phyloP scores from a whole-genome alignment of 768 basidiomycete genomes.

The Coprinopsis cinerea region DNA sequence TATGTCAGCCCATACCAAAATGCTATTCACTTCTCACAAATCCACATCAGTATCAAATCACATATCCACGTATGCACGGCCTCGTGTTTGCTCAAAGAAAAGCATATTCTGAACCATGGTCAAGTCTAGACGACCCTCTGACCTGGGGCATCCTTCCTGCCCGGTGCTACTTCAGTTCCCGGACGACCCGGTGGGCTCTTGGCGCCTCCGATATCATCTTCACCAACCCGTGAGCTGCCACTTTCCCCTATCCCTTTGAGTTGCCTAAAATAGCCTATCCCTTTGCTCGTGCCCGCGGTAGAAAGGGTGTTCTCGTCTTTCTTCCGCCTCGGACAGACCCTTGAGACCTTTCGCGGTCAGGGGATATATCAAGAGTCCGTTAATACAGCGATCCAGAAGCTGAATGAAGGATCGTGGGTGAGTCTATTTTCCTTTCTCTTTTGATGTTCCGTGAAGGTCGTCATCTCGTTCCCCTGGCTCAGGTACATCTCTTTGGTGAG shows the following conservation, averaged over 20 bases:
- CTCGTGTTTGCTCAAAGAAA: slow-evolving; percentile 6
- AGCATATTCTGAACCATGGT: slow-evolving; percentile 6
- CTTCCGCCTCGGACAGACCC: slow-evolving; percentile 84
- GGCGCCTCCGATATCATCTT: slow-evolving; percentile 94
- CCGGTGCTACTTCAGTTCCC: slow-evolving; percentile 49
- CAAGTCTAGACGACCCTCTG: slow-evolving; percentile 76
- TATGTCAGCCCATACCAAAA: slow-evolving; percentile 3
- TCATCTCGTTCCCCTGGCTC: neutral
- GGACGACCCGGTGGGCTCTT: slow-evolving; percentile 80
- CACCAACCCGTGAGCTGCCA: slow-evolving; percentile 70
- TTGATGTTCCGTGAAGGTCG: slow-evolving; percentile 1
- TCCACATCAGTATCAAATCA: slow-evolving; percentile 76
- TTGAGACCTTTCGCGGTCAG: slow-evolving; percentile 88
- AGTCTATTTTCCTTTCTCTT: slow-evolving; percentile 19
- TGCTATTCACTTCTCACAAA: slow-evolving; percentile 5
- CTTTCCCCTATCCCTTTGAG: slow-evolving; percentile 6
- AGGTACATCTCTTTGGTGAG: slow-evolving; percentile 91
- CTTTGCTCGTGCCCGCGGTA: slow-evolving; percentile 20
- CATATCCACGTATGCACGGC: slow-evolving; percentile 71
- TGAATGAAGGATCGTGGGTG: slow-evolving; percentile 86
- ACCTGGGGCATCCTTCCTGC: slow-evolving; percentile 84
- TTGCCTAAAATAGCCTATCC: neutral
- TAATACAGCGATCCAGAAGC: slow-evolving; percentile 72
- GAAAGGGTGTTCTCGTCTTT: slow-evolving; percentile 75
- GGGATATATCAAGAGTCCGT: slow-evolving; percentile 87